Conservation (phyloP, 2,329 filamentous ascomycete species). For the Seiridium cupressi region DNA sequence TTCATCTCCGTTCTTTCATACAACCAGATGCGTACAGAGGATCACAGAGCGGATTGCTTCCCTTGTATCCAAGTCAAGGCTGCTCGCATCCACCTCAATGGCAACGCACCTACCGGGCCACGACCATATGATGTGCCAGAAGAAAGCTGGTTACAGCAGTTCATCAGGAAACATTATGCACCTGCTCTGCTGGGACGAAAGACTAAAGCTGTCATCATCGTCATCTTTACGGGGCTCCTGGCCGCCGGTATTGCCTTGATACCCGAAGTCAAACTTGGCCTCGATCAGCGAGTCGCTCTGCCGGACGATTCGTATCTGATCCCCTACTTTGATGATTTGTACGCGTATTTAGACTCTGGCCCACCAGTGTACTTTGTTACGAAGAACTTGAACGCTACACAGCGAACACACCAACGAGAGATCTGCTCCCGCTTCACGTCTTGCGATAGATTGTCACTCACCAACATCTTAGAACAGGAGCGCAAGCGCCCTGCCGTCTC, state of each 20-base stretch:
- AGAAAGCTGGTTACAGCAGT: slow-evolving; percentile 78
- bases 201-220: slow-evolving; percentile 72
- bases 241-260: slow-evolving; percentile 81
- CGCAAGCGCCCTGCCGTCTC: slow-evolving; percentile 85
- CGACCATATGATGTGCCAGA: slow-evolving; percentile 74
- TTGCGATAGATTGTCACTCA: slow-evolving; percentile 78
- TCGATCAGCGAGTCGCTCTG: slow-evolving; percentile 93
- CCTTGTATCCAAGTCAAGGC: slow-evolving; percentile 82
- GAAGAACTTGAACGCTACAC: slow-evolving; percentile 73
- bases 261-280: slow-evolving; percentile 78
- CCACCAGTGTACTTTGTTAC: slow-evolving; percentile 97
- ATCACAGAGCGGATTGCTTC: slow-evolving; percentile 84
- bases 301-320: slow-evolving; percentile 94
- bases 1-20: slow-evolving; percentile 89
- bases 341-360: slow-evolving; percentile 85
- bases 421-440: slow-evolving; percentile 90
- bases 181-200: slow-evolving; percentile 77
- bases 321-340: slow-evolving; percentile 93
- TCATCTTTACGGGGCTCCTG: slow-evolving; percentile 84
- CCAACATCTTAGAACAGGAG: slow-evolving; percentile 91
- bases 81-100: slow-evolving; percentile 64
- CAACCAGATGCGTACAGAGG: slow-evolving; percentile 89
- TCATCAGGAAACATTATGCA: slow-evolving; percentile 89
- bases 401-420: slow-evolving; percentile 74
- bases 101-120: slow-evolving; percentile 56